Percentiles rank a stretch among this genome's conserved stretches.
phyloP scores from a whole-genome alignment of 768 basidiomycete genomes.

The Podaxis sp. region DNA sequence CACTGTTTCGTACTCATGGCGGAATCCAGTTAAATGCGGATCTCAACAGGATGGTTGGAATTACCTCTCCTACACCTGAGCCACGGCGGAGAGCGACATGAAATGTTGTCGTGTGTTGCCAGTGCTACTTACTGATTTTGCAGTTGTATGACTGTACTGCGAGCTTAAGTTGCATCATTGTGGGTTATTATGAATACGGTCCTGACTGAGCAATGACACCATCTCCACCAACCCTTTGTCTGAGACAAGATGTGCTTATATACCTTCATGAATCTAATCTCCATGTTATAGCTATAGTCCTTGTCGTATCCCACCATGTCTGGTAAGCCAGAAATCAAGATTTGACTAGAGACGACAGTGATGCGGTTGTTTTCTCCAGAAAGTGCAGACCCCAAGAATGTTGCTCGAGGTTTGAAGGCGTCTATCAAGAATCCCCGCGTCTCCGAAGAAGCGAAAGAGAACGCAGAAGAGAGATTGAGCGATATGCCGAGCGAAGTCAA shows the following conservation, averaged over 20 bases:
- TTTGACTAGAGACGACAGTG: not conserved
- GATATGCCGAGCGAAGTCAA: constrained; percentile 23
- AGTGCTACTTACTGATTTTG: not conserved
- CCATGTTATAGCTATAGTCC: not conserved
- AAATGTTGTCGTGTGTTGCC: not conserved
- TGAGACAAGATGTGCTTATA: not conserved
- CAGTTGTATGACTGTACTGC: not conserved
- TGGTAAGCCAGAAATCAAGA: not conserved
- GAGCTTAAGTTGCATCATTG: not conserved
- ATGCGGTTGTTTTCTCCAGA: not conserved
- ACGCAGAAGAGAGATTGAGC: constrained; percentile 34
- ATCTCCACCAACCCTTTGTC: not conserved
- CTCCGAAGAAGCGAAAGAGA: constrained; percentile 39
- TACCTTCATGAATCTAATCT: not conserved
- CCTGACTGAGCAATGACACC: too few relatives aligned
- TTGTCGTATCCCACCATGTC: not conserved
- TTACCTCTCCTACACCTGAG: constrained; percentile 32
- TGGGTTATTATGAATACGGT: not conserved
- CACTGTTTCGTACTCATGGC: not conserved
- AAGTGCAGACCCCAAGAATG: constrained; percentile 33
- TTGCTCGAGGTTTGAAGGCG: constrained; percentile 47
- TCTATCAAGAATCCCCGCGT: constrained; percentile 46
- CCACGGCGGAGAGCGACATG: constrained; percentile 25
- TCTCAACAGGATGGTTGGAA: constrained; percentile 57
- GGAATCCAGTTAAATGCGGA: constrained; percentile 33